Evolutionary conservation across 805 yeast genomes (phyloP).

Genomic region (Kregervanrija fluxuum): DNA sequence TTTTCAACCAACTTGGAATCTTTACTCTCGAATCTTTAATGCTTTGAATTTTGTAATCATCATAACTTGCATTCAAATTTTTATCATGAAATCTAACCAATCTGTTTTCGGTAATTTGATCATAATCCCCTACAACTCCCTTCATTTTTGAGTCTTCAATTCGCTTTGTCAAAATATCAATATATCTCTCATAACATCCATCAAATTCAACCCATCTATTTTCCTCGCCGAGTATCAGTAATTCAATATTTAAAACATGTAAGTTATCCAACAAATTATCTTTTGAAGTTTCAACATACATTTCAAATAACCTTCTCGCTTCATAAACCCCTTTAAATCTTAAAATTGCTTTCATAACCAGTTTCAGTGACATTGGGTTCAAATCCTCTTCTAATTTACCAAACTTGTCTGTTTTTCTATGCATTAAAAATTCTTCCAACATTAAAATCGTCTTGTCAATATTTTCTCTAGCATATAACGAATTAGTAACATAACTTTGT

Average conservation of each 20-base stretch:
- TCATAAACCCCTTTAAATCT: conserved; percentile 12
- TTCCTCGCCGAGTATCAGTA: conserved; percentile 25
- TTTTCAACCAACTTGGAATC: conserved; percentile 20
- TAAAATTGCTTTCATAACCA: conserved; percentile 15
- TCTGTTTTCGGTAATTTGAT: conserved; percentile 2
- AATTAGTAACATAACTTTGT: conserved; percentile 15
- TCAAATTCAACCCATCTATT: conserved; percentile 27
- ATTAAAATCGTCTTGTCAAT: conserved; percentile 14
- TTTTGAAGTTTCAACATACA: conserved; percentile 19
- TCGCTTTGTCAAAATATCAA: conserved; percentile 12
- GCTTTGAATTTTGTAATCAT: conserved; percentile 11
- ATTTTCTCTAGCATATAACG: conserved; percentile 10
- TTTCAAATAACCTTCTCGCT: conserved; percentile 24
- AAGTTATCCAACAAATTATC: conserved; percentile 21
- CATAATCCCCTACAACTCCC: background rate
- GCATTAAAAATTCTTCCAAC: conserved; percentile 18
- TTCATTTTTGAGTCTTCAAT: conserved; percentile 13
- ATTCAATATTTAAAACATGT: conserved; percentile 21
- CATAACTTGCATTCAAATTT: conserved; percentile 5
- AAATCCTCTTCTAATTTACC: conserved; percentile 20
- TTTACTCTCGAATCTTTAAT: conserved; percentile 5
- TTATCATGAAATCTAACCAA: conserved; percentile 1
- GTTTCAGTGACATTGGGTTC: conserved; percentile 19
- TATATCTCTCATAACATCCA: conserved; percentile 20
- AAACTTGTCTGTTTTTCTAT: conserved; percentile 13